Evolutionary conservation across 805 yeast species (phyloP), one percentile per base, ranked within the genome.

Genomic region (Starmera dryadoides): DNA sequence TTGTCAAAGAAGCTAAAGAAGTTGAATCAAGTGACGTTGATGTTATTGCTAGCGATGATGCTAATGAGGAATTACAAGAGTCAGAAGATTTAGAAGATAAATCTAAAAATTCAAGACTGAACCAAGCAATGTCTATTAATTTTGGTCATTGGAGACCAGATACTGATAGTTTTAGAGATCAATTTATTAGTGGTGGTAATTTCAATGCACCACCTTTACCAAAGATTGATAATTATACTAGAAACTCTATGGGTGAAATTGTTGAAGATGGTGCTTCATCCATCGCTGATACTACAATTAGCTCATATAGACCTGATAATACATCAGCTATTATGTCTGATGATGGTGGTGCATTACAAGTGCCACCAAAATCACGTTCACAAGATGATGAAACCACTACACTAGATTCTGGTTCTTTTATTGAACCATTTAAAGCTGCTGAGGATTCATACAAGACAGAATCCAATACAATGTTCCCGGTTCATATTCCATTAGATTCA

Each of bases 61-160:
- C n/a, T 14, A 3, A 18, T 6, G 26, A 29, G 2, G 26, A 20
- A 26, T 15, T 12, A 39, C 34, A 35, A 19, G 12, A 12, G 28
- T 3, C 11, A 16, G 28, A 33, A 14, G n/a, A 14, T n/a, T 26
- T 10, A 7, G 15, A 15, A 17, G 30, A 34, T 11, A 22, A 25
- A 11, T 7, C 16, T 14, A 28, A 4, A 6, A 30, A 16, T 16
- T n/a, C 14, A 11, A 10, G 12, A 10, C 22, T 55, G 32, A 53
- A 53, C 15, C 50, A 56, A 10, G 59, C 58, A 1, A 35, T 53
- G 42, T 59, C 63, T 3, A 56, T 74, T 33, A 70, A 64, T 41
- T 60, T 74, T 60, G 79, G 79, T 3, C 60, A 60, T 21, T 78
- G 85, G 84, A 70, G 68, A 50, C 83, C 83, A 2, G 73, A 77